These are phyloP conservation scores for Lepidopterella palustris DNA, from an alignment of 495 filamentous ascomycete species.

Conservation along the genomic window DNA sequence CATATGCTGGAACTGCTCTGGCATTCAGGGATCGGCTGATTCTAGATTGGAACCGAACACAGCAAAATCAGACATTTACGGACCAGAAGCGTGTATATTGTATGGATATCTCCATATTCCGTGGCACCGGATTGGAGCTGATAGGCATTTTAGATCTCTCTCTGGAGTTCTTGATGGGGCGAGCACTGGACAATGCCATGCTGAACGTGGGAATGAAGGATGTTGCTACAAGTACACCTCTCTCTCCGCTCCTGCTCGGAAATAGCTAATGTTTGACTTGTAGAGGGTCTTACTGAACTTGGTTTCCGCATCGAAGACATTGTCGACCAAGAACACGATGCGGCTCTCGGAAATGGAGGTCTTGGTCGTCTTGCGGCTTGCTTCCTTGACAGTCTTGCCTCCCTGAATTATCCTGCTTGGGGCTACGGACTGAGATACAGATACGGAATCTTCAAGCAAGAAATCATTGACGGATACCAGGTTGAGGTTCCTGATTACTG, in stretches of 20 bases:
- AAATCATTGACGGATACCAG: conserved; percentile 95
- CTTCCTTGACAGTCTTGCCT: conserved; percentile 92
- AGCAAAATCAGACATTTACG: conserved; percentile 84
- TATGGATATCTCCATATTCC: conserved; percentile 31
- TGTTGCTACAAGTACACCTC: conserved; percentile 60
- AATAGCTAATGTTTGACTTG: neutral
- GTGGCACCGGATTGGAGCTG: neutral
- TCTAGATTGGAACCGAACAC: conserved; percentile 95
- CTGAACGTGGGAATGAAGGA: conserved; percentile 88
- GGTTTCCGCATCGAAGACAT: conserved; percentile 97
- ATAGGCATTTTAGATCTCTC: conserved; percentile 57
- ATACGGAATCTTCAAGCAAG: conserved; percentile 99
- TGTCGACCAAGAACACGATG: conserved; percentile 91
- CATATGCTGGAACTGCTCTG: conserved; percentile 83
- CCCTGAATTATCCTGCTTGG: conserved; percentile 92
- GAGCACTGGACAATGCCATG: conserved; percentile 97
- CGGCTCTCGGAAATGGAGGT: conserved; percentile 92
- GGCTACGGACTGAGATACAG: conserved; percentile 91
- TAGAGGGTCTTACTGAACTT: conserved; percentile 76
- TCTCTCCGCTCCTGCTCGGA: neutral
- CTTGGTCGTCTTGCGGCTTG: conserved; percentile 92
- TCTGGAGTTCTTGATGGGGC: conserved; percentile 94
- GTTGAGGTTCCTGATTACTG: conserved; percentile 98
- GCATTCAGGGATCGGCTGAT: conserved; percentile 90
- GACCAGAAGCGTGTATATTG: conserved; percentile 93